Evolutionary conservation across 768 basidiomycete genomes (phyloP), one percentile per base, ranked within the genome.

Genomic region (Leccinum pellstonianum): DNA sequence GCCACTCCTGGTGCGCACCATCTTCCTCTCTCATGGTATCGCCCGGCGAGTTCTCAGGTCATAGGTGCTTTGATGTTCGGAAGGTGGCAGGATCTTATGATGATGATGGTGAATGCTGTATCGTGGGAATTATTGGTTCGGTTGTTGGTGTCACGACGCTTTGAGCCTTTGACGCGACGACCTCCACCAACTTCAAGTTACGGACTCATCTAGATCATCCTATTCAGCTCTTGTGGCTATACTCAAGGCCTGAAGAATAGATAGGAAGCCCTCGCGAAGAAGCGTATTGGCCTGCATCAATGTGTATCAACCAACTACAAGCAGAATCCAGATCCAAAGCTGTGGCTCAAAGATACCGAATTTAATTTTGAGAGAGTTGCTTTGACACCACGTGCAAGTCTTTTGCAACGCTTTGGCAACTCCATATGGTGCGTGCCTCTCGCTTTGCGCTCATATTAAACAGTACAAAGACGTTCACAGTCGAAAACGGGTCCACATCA

Each of bases 401-500:
- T 58, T 43, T 58, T n/a, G 43, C 35, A 29, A 41, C 37, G 46
- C 57, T 59, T 43, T 35, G n/a, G 15, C 56, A 23, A 35, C 33
- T 48, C 35, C 33, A 33, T 27, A 37, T 14, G 12, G 33, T 31
- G 11, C 23, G 27, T 53, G 19, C 41, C 19, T n/a, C 9, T 46
- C 57, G 57, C 54, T 64, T 64, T 64, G 57, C 59, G 19, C 21
- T 31, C 9, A 33, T n/a, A 41, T 31, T 3, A 15, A 38, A 37
- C 27, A 41, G 25, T 27, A 47, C 47, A 60, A 63, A 52, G 37
- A 38, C 14, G 14, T n/a, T 33, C 50, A 47, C 7, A 3, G 27
- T 62, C 47, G 41, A 46, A 46, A 14, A 4, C 11, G 15, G 27
- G 21, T 41, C 56, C 56, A 60, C 58, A 54, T 1, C 9, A 25